Base-by-base conservation (phyloP, 257 asterid genomes). In the Solanum appendiculatum region DNA sequence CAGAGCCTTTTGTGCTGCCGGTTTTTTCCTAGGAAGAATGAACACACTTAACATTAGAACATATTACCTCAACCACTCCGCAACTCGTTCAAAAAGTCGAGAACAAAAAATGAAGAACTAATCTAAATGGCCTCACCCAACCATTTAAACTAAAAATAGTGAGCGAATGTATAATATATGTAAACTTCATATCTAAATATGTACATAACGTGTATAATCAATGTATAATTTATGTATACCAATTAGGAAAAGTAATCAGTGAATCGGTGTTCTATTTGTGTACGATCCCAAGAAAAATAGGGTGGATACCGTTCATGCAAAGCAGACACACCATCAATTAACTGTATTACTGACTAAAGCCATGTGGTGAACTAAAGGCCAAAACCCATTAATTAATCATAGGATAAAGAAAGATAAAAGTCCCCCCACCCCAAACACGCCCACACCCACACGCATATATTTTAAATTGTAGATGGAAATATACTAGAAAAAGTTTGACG, bases 1-100 rank as follows among this genome's bases (percentile, higher is more conserved):
- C 88, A 4, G 96, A 72, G 20, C 99, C 99, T 90, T 92, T 97
- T 89, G 88, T 86, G 89, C 99, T 97, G 21, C 98, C 98, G 1
- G 99, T 95, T 92, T 97, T 97, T 91, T 96, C 99, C 99, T 97
- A 58, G 15, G n/a, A 29, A 48, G 18, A 54, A 29, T 3, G 69
- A 48, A 51, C 9, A 31, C 63, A 5, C 63, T 31, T 18, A 11
- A 11, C 20, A 81, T 81, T 29, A 81, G 44, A 81, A 81, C 63
- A 48, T 2, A 80, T 25, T 80, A 18, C 68, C n/a, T 9, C 85
- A 31, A 80, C 84, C 84, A 42, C 39, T n/a, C 60, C 6, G 14
- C 21, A 25, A 12, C 20, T 25, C 4, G 14, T 42, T 44, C 37
- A 27, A 44, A 27, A 78, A 78, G 36, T 7, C 2, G 2, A 44